These are phyloP conservation scores for Phytophthora foliorum DNA, from an alignment of 352 stramenopile genomes.

Conservation along the genomic window DNA sequence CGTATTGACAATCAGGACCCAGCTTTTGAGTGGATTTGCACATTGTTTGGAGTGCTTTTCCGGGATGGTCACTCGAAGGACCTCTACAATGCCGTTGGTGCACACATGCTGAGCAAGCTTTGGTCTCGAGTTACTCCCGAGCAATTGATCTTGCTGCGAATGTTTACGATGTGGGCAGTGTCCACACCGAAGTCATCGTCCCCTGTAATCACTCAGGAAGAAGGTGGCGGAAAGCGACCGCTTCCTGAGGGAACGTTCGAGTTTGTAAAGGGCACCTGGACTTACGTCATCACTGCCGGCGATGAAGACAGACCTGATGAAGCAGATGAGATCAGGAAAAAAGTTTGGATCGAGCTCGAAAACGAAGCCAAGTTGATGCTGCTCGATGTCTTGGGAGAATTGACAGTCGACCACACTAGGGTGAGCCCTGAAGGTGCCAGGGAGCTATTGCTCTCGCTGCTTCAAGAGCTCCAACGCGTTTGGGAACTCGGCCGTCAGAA, in stretches of 20 bases:
- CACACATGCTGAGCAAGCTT: constrained; percentile 79
- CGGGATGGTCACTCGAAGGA: constrained; percentile 52
- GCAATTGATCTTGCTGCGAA: constrained; percentile 81
- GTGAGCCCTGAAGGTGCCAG: constrained; percentile 8
- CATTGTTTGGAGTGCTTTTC: constrained; percentile 75
- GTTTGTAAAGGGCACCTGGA: constrained; percentile 68
- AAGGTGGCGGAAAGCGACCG: constrained; percentile 8
- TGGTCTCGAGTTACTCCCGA: constrained; percentile 87
- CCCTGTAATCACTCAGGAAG: background rate
- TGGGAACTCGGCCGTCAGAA: constrained; percentile 57
- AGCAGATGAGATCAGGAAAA: constrained; percentile 64
- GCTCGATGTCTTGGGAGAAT: constrained; percentile 72
- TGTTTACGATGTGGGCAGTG: constrained; percentile 75
- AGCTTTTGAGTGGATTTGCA: constrained; percentile 84
- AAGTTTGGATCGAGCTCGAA: constrained; percentile 81
- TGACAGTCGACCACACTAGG: constrained; percentile 42
- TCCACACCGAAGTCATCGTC: constrained; percentile 8
- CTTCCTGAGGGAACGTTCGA: constrained; percentile 47
- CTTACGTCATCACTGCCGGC: constrained; percentile 48
- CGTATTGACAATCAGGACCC: constrained; percentile 61
- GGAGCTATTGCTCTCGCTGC: constrained; percentile 53
- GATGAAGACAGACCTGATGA: constrained; percentile 72
- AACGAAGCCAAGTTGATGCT: constrained; percentile 82
- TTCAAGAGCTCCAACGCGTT: constrained; percentile 68
- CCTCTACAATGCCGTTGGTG: constrained; percentile 78